Conservation (phyloP, 2,329 filamentous ascomycete species). For the Pseudomassariella vexata region DNA sequence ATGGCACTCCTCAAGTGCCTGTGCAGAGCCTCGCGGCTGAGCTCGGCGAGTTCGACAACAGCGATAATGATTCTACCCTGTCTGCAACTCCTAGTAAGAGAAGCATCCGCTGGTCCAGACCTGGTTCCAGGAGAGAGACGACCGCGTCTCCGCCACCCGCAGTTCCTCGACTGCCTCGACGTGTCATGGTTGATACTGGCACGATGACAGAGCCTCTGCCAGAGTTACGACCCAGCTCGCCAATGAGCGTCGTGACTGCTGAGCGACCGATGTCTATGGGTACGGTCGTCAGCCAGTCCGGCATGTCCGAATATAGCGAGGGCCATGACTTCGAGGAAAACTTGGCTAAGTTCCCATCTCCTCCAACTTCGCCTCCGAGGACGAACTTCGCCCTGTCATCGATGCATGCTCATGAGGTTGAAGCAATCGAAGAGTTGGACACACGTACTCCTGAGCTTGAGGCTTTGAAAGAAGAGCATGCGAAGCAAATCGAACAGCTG, state of each 20-base stretch:
- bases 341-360: constrained; percentile 48
- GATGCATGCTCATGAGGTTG: constrained; percentile 38
- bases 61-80: constrained; percentile 62
- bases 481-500: constrained; percentile 16
- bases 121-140: constrained; percentile 38
- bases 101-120: constrained; percentile 40
- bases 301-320: constrained; percentile 46
- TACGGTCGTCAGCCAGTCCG: constrained; percentile 40
- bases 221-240: constrained; percentile 11
- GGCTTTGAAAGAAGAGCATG: constrained; percentile 21
- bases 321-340: constrained; percentile 47
- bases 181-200: constrained; percentile 53
- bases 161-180: constrained; percentile 43
- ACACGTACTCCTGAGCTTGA: constrained; percentile 27
- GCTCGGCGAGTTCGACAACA: constrained; percentile 71
- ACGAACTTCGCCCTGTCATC: constrained; percentile 32
- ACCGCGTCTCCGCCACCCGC: constrained; percentile 39
- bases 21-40: constrained; percentile 88
- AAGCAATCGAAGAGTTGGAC: constrained; percentile 19
- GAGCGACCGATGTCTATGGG: constrained; percentile 35
- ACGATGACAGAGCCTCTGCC: constrained; percentile 55
- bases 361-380: constrained; percentile 36
- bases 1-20: constrained; percentile 41
- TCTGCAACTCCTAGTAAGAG: constrained; percentile 49
- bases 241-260: constrained; percentile 19